phyloP scores from a whole-genome alignment of 441 rosid species.

The Populus tomentosa region DNA sequence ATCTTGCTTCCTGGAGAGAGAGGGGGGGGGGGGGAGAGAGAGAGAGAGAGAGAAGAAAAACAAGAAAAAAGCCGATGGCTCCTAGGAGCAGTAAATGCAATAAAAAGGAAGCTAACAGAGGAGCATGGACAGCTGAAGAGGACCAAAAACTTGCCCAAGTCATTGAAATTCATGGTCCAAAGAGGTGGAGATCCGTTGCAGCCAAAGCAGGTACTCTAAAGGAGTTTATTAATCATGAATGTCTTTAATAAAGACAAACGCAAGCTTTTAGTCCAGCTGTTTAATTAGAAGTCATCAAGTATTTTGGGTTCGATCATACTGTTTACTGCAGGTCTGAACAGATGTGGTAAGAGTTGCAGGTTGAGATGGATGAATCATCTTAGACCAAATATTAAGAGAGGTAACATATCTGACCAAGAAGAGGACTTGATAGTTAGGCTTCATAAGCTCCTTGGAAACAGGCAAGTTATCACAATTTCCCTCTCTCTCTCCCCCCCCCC shows the following conservation, averaged over 20 bases:
- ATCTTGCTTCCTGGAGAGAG: neutral
- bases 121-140: slow-evolving; percentile 70
- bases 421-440: slow-evolving; percentile 67
- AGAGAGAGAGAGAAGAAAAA: neutral
- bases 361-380: slow-evolving; percentile 71
- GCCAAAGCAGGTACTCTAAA: slow-evolving; percentile 42
- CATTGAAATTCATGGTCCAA: slow-evolving; percentile 54
- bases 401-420: slow-evolving; percentile 65
- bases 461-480: slow-evolving; percentile 17
- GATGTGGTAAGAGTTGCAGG: slow-evolving; percentile 73
- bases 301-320: neutral
- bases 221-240: neutral
- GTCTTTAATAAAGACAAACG: neutral
- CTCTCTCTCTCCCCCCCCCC: neutral
- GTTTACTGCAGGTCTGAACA: slow-evolving; percentile 40
- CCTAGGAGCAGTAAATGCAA: slow-evolving; percentile 12
- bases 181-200: slow-evolving; percentile 53
- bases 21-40: neutral
- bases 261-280: neutral
- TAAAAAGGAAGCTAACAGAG: slow-evolving; percentile 44
- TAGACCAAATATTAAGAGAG: slow-evolving; percentile 74
- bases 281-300: neutral
- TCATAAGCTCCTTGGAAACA: slow-evolving; percentile 67
- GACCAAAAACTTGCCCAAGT: slow-evolving; percentile 52
- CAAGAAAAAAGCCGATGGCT: slow-evolving; percentile 22